phyloP scores from a whole-genome alignment of 2,329 filamentous ascomycete genomes.

The Didymella pomorum region DNA sequence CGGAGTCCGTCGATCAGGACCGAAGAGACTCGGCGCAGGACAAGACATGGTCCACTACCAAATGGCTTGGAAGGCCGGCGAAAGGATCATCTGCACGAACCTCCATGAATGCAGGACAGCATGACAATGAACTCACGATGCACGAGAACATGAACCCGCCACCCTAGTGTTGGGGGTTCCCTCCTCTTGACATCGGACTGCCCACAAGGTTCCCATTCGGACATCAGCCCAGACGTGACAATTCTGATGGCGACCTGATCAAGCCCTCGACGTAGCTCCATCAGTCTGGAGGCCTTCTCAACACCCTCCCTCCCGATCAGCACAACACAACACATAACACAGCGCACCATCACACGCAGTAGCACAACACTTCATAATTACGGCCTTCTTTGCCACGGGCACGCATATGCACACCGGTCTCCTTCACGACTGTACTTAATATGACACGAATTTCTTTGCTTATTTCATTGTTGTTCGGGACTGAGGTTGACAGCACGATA shows the following conservation, averaged over 20 bases:
- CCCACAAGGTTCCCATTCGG: too few relatives aligned
- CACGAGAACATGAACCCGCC: too few relatives aligned
- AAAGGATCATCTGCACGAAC: too few relatives aligned
- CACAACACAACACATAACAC: conserved; percentile 1
- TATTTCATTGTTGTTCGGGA: background rate
- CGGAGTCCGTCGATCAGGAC: background rate
- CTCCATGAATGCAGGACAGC: too few relatives aligned
- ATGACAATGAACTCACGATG: too few relatives aligned
- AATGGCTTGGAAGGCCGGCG: background rate
- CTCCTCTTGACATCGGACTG: too few relatives aligned
- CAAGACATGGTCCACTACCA: background rate
- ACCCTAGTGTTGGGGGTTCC: too few relatives aligned
- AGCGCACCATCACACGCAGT: too few relatives aligned
- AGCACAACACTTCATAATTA: background rate
- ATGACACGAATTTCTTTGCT: conserved; percentile 18
- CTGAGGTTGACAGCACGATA: background rate
- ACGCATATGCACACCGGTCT: background rate
- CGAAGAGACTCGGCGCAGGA: conserved; percentile 5
- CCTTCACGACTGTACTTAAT: conserved; percentile 17
- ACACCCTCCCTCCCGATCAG: background rate
- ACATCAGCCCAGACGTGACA: background rate
- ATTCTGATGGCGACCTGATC: background rate
- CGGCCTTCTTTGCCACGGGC: background rate
- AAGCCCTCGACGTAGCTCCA: background rate
- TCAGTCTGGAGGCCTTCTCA: background rate